phyloP scores from a whole-genome alignment of 1,139 yeast genomes.

The Saccharomyces hybrid region DNA sequence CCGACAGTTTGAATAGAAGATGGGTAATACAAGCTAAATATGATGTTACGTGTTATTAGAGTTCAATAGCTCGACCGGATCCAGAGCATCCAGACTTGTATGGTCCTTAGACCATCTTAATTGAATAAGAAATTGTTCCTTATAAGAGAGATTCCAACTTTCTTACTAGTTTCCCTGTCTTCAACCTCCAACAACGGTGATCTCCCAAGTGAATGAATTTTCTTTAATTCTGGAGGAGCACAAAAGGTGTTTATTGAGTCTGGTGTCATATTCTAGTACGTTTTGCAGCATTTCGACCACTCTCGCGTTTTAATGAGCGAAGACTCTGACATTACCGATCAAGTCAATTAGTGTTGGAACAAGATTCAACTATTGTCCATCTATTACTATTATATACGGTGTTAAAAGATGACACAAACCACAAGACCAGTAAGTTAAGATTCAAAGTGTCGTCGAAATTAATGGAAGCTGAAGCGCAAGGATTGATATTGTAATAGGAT shows the following conservation, averaged over 20 bases:
- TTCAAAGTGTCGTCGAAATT: too few species aligned
- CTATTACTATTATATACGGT: too few species aligned
- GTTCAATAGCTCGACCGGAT: constrained; percentile 42
- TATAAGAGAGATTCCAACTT: constrained; percentile 41
- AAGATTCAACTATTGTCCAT: too few species aligned
- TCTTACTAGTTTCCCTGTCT: too few species aligned
- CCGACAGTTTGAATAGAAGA: not conserved
- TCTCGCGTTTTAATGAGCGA: constrained; percentile 29
- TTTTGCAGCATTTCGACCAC: constrained; percentile 39
- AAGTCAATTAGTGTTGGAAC: too few species aligned
- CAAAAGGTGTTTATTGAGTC: constrained; percentile 40
- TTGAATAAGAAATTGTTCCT: constrained; percentile 45
- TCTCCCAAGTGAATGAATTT: too few species aligned
- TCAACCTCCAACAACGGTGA: too few species aligned
- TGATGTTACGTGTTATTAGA: constrained; percentile 17
- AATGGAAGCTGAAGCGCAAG: too few species aligned
- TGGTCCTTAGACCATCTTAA: constrained; percentile 51
- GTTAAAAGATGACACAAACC: too few species aligned
- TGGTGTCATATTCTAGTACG: constrained; percentile 42
- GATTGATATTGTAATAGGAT: too few species aligned
- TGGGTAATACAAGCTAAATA: not conserved
- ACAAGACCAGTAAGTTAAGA: too few species aligned
- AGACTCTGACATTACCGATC: constrained; percentile 33
- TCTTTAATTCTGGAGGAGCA: too few species aligned
- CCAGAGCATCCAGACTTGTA: constrained; percentile 47